Percentiles rank a stretch among this genome's conserved stretches.
phyloP scores from a whole-genome alignment of 148 eudicot species.

The Spergularia bocconei region DNA sequence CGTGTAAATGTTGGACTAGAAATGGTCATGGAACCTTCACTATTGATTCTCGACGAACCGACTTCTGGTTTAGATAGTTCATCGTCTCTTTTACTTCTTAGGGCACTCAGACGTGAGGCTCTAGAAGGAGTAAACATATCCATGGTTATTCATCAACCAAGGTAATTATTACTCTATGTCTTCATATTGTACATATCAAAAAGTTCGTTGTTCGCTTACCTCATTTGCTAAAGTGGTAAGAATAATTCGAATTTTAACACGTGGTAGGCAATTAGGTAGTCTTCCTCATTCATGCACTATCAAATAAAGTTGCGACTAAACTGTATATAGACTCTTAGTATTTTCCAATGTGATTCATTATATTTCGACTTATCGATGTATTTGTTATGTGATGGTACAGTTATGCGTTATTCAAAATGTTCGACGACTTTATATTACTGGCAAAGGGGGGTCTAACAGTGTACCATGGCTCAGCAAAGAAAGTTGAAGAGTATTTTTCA shows the following conservation, averaged over 20 bases:
- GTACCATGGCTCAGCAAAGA: constrained; percentile 83
- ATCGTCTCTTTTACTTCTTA: constrained; percentile 79
- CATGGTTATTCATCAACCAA: constrained; percentile 97
- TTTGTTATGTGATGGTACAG: constrained; percentile 37
- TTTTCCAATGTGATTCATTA: too few species aligned
- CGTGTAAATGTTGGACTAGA: constrained; percentile 89
- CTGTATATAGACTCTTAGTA: too few species aligned
- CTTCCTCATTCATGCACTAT: too few species aligned
- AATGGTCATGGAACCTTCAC: constrained; percentile 96
- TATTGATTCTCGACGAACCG: constrained; percentile 89
- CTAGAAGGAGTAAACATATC: constrained; percentile 92
- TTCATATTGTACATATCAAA: too few species aligned
- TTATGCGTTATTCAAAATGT: constrained; percentile 87
- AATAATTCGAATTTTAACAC: too few species aligned
- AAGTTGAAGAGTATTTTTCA: constrained; percentile 82
- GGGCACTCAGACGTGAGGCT: constrained; percentile 91
- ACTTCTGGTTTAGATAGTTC: constrained; percentile 97
- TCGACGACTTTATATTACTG: constrained; percentile 88
- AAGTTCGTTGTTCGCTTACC: too few species aligned
- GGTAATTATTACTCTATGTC: constrained; percentile 36
- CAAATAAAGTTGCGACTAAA: too few species aligned
- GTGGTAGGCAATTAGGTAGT: too few species aligned
- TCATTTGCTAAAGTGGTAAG: neutral
- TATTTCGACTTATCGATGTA: neutral
- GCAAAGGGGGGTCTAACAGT: constrained; percentile 96